Base-by-base conservation (phyloP, 306 rosid genomes). In the Nissolia schottii region DNA sequence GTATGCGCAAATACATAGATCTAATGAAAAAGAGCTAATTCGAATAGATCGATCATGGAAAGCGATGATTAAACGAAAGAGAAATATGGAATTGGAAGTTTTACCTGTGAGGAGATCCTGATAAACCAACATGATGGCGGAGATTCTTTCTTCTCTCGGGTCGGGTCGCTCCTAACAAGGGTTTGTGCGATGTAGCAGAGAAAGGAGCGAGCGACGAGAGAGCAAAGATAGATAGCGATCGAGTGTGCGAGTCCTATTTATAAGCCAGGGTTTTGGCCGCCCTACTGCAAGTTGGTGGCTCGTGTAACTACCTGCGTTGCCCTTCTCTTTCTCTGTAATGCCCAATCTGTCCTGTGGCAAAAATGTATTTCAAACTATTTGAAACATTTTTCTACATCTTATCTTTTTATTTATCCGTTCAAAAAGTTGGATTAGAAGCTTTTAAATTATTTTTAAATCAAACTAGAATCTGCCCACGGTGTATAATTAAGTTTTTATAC, bases 51-150 rank as follows among this genome's bases (percentile, higher is more conserved):
- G 11, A 51, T 6, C 0, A 18, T 0, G 18, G 18, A 31, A 9
- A 64, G 0, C n/a, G 2, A 9, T 6, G 5, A 35, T 2, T 27
- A 10, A 4, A 25, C 11, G 54, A 4, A 8, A 27, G 48, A 22
- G 4, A 53, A 4, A 19, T 5, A 2, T 20, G 0, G 7, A 35
- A 60, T 38, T 15, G 10, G 1, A 24, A 4, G 53, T 8, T 6
- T 37, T 64, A 74, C 96, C 92, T 0, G 82, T 15, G 64, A 87
- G 71, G 43, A 83, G 86, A 71, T 90, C 90, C 73, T 87, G 92
- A 77, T 85, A 90, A 49, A 87, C 87, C 89, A 90, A 78, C 96
- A 90, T 90, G 78, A 2, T 87, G 50, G 81, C 72, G 4, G 56
- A 62, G 34, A 41, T 41, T 18, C 22, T 49, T 11, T 49, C 55